These are phyloP conservation scores for Cnidoscolus chayamansa DNA, from an alignment of 441 rosid genomes.

Conservation along the genomic window DNA sequence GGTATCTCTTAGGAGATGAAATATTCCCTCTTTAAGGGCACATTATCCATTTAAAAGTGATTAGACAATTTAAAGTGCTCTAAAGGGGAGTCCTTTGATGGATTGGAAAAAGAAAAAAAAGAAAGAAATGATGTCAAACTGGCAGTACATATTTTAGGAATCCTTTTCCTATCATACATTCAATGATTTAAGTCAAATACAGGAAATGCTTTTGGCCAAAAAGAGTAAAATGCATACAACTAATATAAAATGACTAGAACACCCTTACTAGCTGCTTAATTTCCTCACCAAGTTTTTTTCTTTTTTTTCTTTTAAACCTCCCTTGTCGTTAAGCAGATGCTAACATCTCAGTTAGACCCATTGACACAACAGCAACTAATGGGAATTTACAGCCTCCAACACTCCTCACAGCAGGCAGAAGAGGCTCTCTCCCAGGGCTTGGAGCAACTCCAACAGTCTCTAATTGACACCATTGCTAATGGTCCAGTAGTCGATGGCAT, in stretches of 20 bases:
- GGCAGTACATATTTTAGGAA: not conserved
- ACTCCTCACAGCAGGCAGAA: slow-evolving; percentile 87
- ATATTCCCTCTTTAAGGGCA: slow-evolving; percentile 24
- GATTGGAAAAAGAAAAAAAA: not conserved
- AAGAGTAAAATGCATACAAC: not conserved
- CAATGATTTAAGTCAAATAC: not conserved
- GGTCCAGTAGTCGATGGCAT: slow-evolving; percentile 70
- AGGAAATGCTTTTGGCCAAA: not conserved
- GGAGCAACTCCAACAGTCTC: slow-evolving; percentile 81
- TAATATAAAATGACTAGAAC: slow-evolving; percentile 1
- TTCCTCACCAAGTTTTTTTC: not conserved
- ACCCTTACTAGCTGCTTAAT: not conserved
- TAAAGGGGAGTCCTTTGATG: slow-evolving; percentile 10
- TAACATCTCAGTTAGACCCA: slow-evolving; percentile 71
- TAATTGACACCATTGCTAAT: slow-evolving; percentile 74
- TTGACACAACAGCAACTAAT: slow-evolving; percentile 83
- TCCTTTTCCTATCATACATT: not conserved
- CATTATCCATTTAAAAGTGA: slow-evolving; percentile 21
- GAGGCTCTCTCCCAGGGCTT: slow-evolving; percentile 89
- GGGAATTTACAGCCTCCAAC: slow-evolving; percentile 81
- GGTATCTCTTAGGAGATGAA: slow-evolving; percentile 3
- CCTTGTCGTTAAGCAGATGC: slow-evolving; percentile 40
- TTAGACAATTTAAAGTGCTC: slow-evolving; percentile 16
- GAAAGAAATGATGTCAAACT: not conserved
- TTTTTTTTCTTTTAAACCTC: no score